Percentiles rank a stretch among this genome's conserved stretches.
Conservation (phyloP, 1,284 basidiomycete genomes). For the Microbotryum saponariae region DNA sequence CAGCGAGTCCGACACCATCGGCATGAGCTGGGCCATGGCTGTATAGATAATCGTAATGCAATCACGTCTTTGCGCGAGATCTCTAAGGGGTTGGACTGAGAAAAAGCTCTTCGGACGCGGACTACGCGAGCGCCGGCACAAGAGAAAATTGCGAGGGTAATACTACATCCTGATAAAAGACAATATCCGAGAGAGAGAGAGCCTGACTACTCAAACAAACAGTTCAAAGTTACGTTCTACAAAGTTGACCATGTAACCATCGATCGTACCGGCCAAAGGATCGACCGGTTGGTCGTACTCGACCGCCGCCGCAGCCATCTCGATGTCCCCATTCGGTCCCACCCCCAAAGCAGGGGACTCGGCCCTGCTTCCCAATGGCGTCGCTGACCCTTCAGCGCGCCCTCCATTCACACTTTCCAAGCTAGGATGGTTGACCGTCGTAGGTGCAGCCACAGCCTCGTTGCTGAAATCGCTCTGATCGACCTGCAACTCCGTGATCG, state of each 20-base stretch:
- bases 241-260: conserved; percentile 78
- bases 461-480: conserved; percentile 33
- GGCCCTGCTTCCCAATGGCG: conserved; percentile 9
- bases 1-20: too few relatives aligned
- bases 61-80: too few relatives aligned
- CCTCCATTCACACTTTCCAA: too few relatives aligned
- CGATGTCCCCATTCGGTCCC: too few relatives aligned
- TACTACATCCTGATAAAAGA: too few relatives aligned
- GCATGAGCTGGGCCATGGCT: too few relatives aligned
- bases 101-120: too few relatives aligned
- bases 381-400: neutral
- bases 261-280: conserved; percentile 59
- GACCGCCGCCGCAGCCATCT: conserved; percentile 12
- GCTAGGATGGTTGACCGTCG: conserved; percentile 9
- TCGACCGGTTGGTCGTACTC: conserved; percentile 50
- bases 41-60: too few relatives aligned
- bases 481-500: conserved; percentile 32
- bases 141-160: too few relatives aligned
- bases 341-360: conserved; percentile 1
- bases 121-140: too few relatives aligned
- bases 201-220: conserved; percentile 45
- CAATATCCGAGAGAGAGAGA: neutral
- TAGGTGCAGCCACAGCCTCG: conserved; percentile 35
- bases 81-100: too few relatives aligned
- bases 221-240: conserved; percentile 67